Conservation (phyloP, 202 grass and related monocot genomes). For the Brachypodium distachyon region DNA sequence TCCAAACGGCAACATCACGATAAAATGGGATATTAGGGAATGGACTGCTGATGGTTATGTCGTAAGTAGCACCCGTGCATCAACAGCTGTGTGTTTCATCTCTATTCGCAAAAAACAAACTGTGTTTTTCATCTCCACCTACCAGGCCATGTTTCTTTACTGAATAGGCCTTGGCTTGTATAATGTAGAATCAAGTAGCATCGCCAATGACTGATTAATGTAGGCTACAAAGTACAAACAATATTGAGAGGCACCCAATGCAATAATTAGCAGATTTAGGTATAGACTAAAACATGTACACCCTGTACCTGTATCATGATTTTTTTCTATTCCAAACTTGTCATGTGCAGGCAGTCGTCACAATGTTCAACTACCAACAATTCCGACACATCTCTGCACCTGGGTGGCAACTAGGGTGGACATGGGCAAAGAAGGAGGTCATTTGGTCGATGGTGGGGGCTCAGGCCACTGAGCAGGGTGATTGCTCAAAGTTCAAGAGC, state of each 20-base stretch:
- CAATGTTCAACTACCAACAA: conserved; percentile 90
- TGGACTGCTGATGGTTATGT: conserved; percentile 79
- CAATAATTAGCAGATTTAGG: neutral
- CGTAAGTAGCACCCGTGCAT: conserved; percentile 33
- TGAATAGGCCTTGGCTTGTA: neutral
- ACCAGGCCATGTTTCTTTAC: neutral
- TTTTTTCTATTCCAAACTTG: neutral
- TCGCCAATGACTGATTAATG: neutral
- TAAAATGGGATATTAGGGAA: conserved; percentile 93
- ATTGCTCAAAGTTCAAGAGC: conserved; percentile 78
- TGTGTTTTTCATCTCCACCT: neutral
- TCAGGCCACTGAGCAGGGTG: conserved; percentile 76
- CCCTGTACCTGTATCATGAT: neutral
- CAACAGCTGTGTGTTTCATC: neutral
- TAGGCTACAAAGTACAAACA: conserved; percentile 3
- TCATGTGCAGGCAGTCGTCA: conserved; percentile 66
- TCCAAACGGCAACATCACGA: conserved; percentile 94
- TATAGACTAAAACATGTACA: neutral
- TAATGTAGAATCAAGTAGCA: neutral
- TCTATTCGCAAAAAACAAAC: no score
- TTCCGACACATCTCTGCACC: conserved; percentile 80
- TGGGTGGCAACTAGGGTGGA: conserved; percentile 88
- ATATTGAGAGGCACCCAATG: neutral
- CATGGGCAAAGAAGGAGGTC: conserved; percentile 87
- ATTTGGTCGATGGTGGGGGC: conserved; percentile 95